A percentile compares a stretch with the other conserved stretches of the same genome.
Conservation (phyloP, 495 filamentous ascomycete species). For the Evansstolkia leycettana region DNA sequence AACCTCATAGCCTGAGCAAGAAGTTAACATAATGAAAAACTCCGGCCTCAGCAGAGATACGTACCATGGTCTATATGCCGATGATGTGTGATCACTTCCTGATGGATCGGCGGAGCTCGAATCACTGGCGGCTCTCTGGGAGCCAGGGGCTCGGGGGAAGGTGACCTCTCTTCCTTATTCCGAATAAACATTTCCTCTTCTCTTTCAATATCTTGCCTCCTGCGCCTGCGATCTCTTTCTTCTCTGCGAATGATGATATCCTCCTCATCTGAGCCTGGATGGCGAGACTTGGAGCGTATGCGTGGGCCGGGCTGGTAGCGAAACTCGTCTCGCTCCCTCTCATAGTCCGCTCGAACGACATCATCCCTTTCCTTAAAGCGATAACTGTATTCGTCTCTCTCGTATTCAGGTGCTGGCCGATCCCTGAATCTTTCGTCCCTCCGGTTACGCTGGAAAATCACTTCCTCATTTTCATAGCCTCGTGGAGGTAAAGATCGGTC, state of each 20-base stretch:
- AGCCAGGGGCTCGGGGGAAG: slow-evolving; percentile 22
- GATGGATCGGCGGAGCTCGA: slow-evolving; percentile 57
- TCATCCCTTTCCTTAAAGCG: background rate
- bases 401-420: slow-evolving; percentile 3
- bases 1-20: slow-evolving; percentile 10
- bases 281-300: slow-evolving; percentile 1
- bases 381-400: background rate
- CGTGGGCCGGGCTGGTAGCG: too few relatives aligned
- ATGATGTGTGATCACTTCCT: slow-evolving; percentile 77
- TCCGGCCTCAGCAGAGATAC: background rate
- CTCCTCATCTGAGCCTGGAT: slow-evolving; percentile 3
- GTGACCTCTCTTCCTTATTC: slow-evolving; percentile 12
- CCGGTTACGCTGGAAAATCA: slow-evolving; percentile 2
- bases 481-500: background rate
- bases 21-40: too few relatives aligned
- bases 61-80: slow-evolving; percentile 75
- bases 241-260: slow-evolving; percentile 9
- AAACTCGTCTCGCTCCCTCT: slow-evolving; percentile 5
- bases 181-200: slow-evolving; percentile 19
- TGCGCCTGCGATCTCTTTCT: slow-evolving; percentile 11
- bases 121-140: slow-evolving; percentile 44
- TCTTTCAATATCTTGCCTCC: slow-evolving; percentile 2
- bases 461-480: slow-evolving; percentile 5
- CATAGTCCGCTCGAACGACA: background rate
- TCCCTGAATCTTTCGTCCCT: slow-evolving; percentile 2